Base-by-base conservation (phyloP, 495 filamentous ascomycete species). In the Hypoxylon perforatum region DNA sequence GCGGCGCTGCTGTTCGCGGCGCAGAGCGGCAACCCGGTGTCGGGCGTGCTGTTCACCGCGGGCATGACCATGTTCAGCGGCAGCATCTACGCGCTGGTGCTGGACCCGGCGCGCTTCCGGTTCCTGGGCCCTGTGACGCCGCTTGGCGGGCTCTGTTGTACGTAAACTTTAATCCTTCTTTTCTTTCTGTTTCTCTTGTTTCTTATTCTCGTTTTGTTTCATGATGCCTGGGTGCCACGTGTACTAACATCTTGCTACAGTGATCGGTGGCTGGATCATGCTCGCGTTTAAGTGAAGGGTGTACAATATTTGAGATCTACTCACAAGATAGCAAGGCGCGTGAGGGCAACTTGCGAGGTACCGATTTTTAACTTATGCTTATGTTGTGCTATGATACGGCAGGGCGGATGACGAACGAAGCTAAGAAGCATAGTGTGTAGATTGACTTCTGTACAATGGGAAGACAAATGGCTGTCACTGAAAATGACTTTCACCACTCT, bases 41-140 rank as follows among this genome's bases (percentile, higher is more conserved):
- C 80, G 14, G 70, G 73, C 36, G 46, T 57, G n/a, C 66, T 79
- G 41, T 77, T 82, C 59, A 76, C 82, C 4, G 74, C 79, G 19
- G 81, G 76, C 78, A 87, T 79, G 76, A 81, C 70, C 55, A 78
- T 88, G 77, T 90, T 90, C 75, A 83, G 80, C 58, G 87, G 87
- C 6, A 82, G 79, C 71, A 78, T 90, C 51, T 90, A 90, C 71
- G 75, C 83, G 15, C 77, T 90, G 14, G 78, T 83, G 4, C 77
- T 88, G 1, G 82, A 86, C 70, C 81, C 86, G 41, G 80, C 81
- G 62, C 74, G 78, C 48, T 87, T 85, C 70, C 80, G 81, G 50
- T 79, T 79, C 35, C 41, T 88, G 48, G 85, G 87, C 0, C 86
- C 86, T 1, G 77, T 87, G 0, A 90, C 86, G 22, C 87, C 87